These are phyloP conservation scores for Pilaira anomala DNA, from an alignment of 192 early-diverging fungal genomes.

Conservation along the genomic window DNA sequence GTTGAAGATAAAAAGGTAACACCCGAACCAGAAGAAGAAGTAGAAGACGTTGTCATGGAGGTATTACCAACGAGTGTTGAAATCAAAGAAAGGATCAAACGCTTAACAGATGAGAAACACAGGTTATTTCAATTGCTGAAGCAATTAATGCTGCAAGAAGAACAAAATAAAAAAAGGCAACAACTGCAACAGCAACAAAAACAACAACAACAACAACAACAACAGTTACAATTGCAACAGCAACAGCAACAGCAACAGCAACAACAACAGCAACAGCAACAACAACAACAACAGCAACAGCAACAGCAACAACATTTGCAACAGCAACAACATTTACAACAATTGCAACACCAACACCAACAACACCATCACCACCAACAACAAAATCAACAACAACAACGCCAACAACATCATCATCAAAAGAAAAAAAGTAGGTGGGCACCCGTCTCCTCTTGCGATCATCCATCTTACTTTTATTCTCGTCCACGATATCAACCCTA, in stretches of 20 bases:
- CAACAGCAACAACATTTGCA: not conserved
- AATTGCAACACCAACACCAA: not conserved
- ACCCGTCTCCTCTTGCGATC: not conserved
- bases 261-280: not conserved
- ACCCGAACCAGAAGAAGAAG: not conserved
- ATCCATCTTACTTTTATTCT: not conserved
- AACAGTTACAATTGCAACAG: not conserved
- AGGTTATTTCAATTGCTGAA: slow-evolving; percentile 16
- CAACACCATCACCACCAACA: not conserved
- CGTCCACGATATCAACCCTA: too few species aligned
- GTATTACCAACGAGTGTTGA: not conserved
- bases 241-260: not conserved
- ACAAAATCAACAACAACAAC: not conserved
- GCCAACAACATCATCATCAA: too few species aligned
- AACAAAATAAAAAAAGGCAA: not conserved
- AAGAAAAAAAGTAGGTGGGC: too few species aligned
- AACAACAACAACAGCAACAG: not conserved
- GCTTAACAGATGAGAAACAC: slow-evolving; percentile 19
- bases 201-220: not conserved
- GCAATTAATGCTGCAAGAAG: slow-evolving; percentile 5
- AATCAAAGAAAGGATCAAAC: not conserved
- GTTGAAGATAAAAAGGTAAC: slow-evolving; percentile 6
- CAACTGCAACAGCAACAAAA: not conserved
- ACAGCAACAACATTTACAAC: not conserved
- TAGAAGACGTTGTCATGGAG: not conserved